Percentiles rank a stretch among this genome's conserved stretches.
Conservation (phyloP, 1,284 basidiomycete genomes). For the Malassezia japonica region DNA sequence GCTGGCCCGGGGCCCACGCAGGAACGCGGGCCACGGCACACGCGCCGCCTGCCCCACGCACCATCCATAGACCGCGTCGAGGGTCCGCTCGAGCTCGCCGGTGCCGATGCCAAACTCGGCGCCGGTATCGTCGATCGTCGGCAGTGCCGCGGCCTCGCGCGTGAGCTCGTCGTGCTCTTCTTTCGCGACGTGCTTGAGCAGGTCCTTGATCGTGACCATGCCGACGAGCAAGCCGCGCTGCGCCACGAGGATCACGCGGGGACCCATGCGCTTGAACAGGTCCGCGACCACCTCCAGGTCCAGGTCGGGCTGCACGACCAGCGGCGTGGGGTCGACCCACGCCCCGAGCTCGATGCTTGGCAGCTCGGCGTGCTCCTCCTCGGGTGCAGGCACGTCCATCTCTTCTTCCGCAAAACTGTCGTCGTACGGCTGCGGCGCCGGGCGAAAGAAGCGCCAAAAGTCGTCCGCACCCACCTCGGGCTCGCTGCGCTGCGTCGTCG, state of each 20-base stretch:
- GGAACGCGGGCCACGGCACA: neutral
- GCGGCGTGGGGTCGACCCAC: slow-evolving; percentile 62
- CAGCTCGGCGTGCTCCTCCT: neutral
- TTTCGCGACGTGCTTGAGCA: slow-evolving; percentile 53
- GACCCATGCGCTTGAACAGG: slow-evolving; percentile 55
- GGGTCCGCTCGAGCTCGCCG: slow-evolving; percentile 27
- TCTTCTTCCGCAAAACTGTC: neutral
- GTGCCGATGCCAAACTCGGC: slow-evolving; percentile 18
- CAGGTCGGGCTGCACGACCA: slow-evolving; percentile 83
- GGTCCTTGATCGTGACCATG: slow-evolving; percentile 90
- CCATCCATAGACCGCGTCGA: slow-evolving; percentile 16
- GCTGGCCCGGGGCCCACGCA: neutral
- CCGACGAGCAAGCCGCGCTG: slow-evolving; percentile 67
- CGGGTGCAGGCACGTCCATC: neutral
- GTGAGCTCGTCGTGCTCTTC: slow-evolving; percentile 22
- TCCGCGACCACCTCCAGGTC: slow-evolving; percentile 87
- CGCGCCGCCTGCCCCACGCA: neutral
- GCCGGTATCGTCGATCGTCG: neutral
- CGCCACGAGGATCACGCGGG: slow-evolving; percentile 85
- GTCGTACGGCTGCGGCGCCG: neutral
- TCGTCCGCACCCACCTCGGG: neutral
- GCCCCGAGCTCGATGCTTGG: slow-evolving; percentile 6
- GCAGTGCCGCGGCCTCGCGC: neutral
- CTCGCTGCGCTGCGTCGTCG: neutral
- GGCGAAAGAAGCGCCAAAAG: neutral